Evolutionary conservation across 169 alveolate species (phyloP), one percentile per base, ranked within the genome.

Genomic region (Plasmodium yoelii): DNA sequence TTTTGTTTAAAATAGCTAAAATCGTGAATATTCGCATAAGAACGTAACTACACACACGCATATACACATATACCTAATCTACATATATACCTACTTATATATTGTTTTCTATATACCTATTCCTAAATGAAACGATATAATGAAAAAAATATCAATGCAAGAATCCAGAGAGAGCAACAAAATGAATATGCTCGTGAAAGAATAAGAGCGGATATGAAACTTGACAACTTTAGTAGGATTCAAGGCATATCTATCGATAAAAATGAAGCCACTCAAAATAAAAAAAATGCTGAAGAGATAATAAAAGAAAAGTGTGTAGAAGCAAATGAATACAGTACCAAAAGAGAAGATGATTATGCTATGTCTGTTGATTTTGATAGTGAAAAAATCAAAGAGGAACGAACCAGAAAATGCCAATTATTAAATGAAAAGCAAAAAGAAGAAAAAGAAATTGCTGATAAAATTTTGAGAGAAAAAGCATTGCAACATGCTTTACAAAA

Each of bases 151-250:
- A 80, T 80, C 61, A 80, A 64, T 53, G 84, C 80, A 5, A 65
- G 82, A 51, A 80, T 80, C 51, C 90, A 80, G 71, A 80, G 67
- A 44, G 90, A 80, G 71, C 90, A 80, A 10, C 65, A 80, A 63
- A 80, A 80, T 26, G 90, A 80, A 67, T 80, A 60, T 61, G 90
- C 75, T 60, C 68, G 90, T 34, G 90, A 80, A 80, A 67, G 90
- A 28, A 80, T 80, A 24, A 13, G 69, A 53, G 49, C 22, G 39
- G 90, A 67, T 2, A 44, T 80, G 47, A 80, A 80, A n/a, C n/a
- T 80, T 39, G 90, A 80, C 59, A 80, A 59, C 13, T 80, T 67
- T 7, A 80, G 90, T 63, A 80, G 42, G 53, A 49, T 80, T 13
- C 90, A 80, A 28, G 80, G 72, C 0, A 67, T 67, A 53, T 80